Evolutionary conservation across 805 yeast genomes (phyloP), one percentile per base, ranked within the genome.

Genomic region (Torulaspora franciscae): DNA sequence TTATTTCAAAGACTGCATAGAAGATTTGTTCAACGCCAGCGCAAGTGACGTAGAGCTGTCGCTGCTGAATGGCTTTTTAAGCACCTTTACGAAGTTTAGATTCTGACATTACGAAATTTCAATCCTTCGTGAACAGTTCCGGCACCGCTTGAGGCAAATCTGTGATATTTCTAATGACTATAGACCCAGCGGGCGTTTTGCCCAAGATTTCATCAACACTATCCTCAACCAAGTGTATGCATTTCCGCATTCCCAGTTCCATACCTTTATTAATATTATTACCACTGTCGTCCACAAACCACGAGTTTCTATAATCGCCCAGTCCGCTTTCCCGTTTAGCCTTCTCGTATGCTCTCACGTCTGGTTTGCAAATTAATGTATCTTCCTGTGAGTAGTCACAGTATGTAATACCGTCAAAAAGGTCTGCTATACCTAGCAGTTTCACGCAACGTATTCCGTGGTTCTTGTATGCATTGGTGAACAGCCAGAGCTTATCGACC

Each of bases 391-490:
- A 52, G 61, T 93, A 93, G 67, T 93, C 95, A 68, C 99, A 93
- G 66, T 71, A 91, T 1, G 97, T 88, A 54, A 93, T 74, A 0
- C 99, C 99, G 53, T 91, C 98, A 61, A 93, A 90, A 43, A 88
- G 61, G 62, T 90, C 96, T n/a, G 91, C 97, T 24, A 91, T 64
- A 1, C 96, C 97, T 39, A 91, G 70, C 38, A 91, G 71, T 34
- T 80, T 74, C 14, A 89, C 73, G 25, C 88, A 95, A 40, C 97
- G 73, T 36, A 81, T 57, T 0, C 91, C 99, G 66, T 91, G 99
- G 58, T 80, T 88, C 61, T 83, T 81, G 68, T 91, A 91, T 1
- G 99, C 98, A 63, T 91, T 91, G 4, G 99, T 91, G 58, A 88
- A 85, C 35, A 93, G 74, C 99, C 99, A 91, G 51, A 91, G 69